phyloP scores from a whole-genome alignment of 805 yeast species.

The Wickerhamiella galacta region DNA sequence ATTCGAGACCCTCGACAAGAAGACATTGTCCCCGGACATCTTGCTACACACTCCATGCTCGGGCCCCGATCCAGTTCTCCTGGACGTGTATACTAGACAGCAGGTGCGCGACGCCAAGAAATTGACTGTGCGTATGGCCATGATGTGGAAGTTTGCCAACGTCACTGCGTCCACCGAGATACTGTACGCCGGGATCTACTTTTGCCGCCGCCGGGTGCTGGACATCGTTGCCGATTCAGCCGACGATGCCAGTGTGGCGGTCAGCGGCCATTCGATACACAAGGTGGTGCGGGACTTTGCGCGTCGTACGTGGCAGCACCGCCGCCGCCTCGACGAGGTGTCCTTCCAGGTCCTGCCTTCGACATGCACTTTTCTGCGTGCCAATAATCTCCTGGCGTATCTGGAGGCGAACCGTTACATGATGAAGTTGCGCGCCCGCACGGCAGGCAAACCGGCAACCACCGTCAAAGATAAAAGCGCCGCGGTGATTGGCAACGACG shows the following conservation, averaged over 20 bases:
- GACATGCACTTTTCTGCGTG: conserved; percentile 38
- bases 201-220: conserved; percentile 39
- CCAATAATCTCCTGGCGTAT: conserved; percentile 63
- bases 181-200: conserved; percentile 56
- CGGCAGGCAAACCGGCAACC: conserved; percentile 19
- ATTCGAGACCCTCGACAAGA: conserved; percentile 65
- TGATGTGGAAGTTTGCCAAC: conserved; percentile 79
- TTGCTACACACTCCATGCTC: conserved; percentile 27
- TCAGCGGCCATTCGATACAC: conserved; percentile 11
- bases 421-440: conserved; percentile 40
- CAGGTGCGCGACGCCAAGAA: conserved; percentile 57
- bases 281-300: conserved; percentile 66
- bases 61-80: conserved; percentile 27
- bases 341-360: conserved; percentile 55
- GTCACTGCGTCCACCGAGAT: conserved; percentile 60
- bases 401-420: conserved; percentile 78
- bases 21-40: conserved; percentile 48
- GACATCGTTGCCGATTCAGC: conserved; percentile 27
- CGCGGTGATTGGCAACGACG: conserved; percentile 78
- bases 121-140: conserved; percentile 62
- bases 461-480: conserved; percentile 19
- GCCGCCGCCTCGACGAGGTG: conserved; percentile 38
- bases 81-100: conserved; percentile 58
- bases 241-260: conserved; percentile 14
- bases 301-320: conserved; percentile 82